Evolutionary conservation across 2,329 filamentous ascomycete species (phyloP).

Genomic region (Hirsutella thompsonii): DNA sequence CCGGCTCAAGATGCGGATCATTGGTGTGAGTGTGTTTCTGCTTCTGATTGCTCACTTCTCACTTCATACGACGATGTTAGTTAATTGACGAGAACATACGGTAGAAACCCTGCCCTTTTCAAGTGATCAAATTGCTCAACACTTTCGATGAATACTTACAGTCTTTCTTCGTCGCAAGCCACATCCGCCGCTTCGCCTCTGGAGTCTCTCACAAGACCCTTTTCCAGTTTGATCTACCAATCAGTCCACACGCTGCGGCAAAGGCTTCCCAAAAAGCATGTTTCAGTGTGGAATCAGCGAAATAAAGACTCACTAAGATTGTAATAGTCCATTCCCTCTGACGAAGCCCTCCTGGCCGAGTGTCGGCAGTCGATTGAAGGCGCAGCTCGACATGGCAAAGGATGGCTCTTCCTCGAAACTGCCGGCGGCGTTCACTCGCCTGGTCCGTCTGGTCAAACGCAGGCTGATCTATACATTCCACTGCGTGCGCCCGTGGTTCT

Average conservation of each 20-base stretch:
- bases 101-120: too few relatives aligned
- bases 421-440: constrained; percentile 75
- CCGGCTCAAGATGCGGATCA: constrained; percentile 57
- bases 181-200: constrained; percentile 47
- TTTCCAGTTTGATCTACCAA: constrained; percentile 58
- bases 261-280: constrained; percentile 28
- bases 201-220: constrained; percentile 40
- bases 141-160: too few relatives aligned
- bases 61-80: not conserved
- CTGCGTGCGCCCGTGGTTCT: constrained; percentile 62
- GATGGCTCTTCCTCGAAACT: constrained; percentile 65
- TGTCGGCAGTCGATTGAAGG: constrained; percentile 23
- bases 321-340: constrained; percentile 30
- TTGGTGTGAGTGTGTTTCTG: constrained; percentile 32
- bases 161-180: constrained; percentile 26
- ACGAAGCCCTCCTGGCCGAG: constrained; percentile 34
- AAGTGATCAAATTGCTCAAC: too few relatives aligned
- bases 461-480: constrained; percentile 66
- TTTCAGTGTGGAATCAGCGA: not conserved
- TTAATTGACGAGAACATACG: too few relatives aligned
- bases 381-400: constrained; percentile 27
- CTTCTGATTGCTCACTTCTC: not conserved
- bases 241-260: constrained; percentile 69
- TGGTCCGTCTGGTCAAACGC: constrained; percentile 59
- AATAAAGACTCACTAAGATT: not conserved